These are phyloP conservation scores for Blakeslea trispora DNA, from an alignment of 371 early-diverging fungal species.

Conservation along the genomic window DNA sequence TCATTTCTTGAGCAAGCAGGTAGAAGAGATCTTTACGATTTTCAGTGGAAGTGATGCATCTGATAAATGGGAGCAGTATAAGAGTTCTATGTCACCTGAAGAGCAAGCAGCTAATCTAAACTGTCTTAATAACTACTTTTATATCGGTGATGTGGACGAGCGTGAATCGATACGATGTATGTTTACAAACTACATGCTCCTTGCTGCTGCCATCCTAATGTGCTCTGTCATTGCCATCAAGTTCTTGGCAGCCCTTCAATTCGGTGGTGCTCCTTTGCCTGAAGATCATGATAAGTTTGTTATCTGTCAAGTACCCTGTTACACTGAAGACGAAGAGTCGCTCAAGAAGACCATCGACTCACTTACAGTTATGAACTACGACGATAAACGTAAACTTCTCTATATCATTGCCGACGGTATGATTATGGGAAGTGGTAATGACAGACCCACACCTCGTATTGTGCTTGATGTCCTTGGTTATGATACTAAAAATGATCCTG, in stretches of 20 bases:
- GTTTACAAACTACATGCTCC: conserved; percentile 87
- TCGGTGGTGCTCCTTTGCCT: conserved; percentile 73
- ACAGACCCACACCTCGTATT: conserved; percentile 96
- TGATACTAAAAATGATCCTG: conserved; percentile 85
- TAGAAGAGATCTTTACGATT: conserved; percentile 69
- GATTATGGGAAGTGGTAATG: conserved; percentile 97
- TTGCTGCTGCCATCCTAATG: conserved; percentile 78
- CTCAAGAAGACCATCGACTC: conserved; percentile 95
- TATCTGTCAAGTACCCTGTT: conserved; percentile 93
- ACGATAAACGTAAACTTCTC: conserved; percentile 94
- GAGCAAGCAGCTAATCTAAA: conserved; percentile 46
- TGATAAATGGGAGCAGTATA: conserved; percentile 57
- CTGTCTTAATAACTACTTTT: conserved; percentile 87
- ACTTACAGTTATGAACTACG: conserved; percentile 88
- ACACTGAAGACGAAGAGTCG: conserved; percentile 95
- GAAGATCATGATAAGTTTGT: conserved; percentile 89
- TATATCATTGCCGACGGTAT: conserved; percentile 91
- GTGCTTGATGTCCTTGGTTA: conserved; percentile 94
- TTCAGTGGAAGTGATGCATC: conserved; percentile 71
- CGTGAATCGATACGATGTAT: conserved; percentile 81
- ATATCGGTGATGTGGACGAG: conserved; percentile 86
- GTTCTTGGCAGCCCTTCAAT: conserved; percentile 89
- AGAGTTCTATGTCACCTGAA: conserved; percentile 31
- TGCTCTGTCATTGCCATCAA: conserved; percentile 88
- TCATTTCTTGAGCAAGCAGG: conserved; percentile 52